Conservation (phyloP, 2,329 filamentous ascomycete species). For the Sporothrix pallida region DNA sequence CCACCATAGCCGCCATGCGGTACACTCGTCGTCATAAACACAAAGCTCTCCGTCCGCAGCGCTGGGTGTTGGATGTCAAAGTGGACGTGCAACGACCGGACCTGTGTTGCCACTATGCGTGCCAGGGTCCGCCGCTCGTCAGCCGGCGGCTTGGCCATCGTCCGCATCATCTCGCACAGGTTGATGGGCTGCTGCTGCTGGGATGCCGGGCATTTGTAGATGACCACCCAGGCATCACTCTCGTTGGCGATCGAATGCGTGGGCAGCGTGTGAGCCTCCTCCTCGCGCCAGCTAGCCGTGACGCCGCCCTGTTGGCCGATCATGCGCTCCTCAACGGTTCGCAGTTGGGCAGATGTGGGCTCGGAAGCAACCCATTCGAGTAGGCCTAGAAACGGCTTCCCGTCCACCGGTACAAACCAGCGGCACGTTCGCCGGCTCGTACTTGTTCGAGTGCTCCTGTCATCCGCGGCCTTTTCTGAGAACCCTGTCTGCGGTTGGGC, state of each 20-base stretch:
- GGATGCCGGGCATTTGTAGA: neutral
- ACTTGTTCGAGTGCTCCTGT: neutral
- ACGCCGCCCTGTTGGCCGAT: neutral
- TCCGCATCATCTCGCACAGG: neutral
- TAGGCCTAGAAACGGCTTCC: neutral
- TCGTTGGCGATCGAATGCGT: neutral
- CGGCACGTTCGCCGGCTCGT: neutral
- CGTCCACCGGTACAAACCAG: neutral
- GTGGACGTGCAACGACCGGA: constrained; percentile 33
- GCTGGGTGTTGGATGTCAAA: constrained; percentile 31
- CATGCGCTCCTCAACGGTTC: neutral
- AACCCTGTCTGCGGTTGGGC: no score
- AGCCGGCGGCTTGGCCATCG: neutral
- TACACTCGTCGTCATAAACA: constrained; percentile 11
- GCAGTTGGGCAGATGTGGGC: neutral
- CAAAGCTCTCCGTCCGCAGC: constrained; percentile 32
- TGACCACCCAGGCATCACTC: neutral
- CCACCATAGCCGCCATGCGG: neutral
- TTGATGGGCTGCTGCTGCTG: neutral
- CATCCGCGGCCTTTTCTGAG: neutral
- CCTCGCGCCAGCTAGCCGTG: neutral
- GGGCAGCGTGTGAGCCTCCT: neutral
- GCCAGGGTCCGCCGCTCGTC: neutral
- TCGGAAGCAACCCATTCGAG: neutral
- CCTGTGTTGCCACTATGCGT: constrained; percentile 22